Evolutionary conservation across 805 yeast genomes (phyloP).

Genomic region (Candida ovalis): DNA sequence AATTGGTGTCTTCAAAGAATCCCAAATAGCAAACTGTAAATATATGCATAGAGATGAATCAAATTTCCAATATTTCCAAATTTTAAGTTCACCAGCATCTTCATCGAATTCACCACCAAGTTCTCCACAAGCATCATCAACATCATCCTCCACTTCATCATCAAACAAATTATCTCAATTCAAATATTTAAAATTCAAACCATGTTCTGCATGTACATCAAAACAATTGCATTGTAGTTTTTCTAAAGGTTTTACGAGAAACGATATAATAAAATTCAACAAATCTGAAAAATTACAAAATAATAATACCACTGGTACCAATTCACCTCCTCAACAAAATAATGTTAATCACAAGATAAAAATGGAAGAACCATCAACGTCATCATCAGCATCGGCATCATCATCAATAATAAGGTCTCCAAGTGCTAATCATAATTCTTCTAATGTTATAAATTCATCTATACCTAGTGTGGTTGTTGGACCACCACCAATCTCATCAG

Average conservation of each 20-base stretch:
- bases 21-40: constrained; percentile 30
- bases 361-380: background rate
- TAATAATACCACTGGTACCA: background rate
- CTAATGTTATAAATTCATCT: background rate
- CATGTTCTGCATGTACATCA: constrained; percentile 53
- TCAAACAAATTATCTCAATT: constrained; percentile 22
- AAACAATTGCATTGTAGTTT: constrained; percentile 48
- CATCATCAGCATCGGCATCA: background rate
- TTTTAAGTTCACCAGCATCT: constrained; percentile 16
- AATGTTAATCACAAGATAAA: background rate
- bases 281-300: constrained; percentile 25
- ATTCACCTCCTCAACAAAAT: background rate
- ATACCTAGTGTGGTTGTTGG: background rate
- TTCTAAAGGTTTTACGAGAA: constrained; percentile 64
- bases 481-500: background rate
- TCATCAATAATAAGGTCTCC: background rate
- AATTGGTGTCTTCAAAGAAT: constrained; percentile 6
- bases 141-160: constrained; percentile 15
- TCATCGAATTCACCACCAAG: background rate
- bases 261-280: constrained; percentile 45
- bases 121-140: background rate
- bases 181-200: constrained; percentile 41
- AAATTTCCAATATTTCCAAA: constrained; percentile 28
- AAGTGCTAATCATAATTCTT: background rate
- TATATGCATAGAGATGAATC: constrained; percentile 21